phyloP scores from a whole-genome alignment of 768 basidiomycete genomes.

The Melanogaster broomeanus region DNA sequence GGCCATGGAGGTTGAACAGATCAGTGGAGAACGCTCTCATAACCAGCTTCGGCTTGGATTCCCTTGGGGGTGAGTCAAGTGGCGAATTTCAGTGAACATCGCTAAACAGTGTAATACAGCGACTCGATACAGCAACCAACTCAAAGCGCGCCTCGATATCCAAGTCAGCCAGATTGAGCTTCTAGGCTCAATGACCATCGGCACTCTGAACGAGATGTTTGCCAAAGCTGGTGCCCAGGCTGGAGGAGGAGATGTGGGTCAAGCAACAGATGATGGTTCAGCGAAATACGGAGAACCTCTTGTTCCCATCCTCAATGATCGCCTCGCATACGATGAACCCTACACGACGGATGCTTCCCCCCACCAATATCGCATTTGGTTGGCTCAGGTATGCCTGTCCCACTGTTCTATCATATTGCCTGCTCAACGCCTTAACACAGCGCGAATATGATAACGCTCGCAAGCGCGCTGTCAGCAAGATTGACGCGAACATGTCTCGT shows the following conservation, averaged over 20 bases:
- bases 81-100: not conserved
- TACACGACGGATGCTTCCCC: slow-evolving; percentile 31
- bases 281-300: slow-evolving; percentile 29
- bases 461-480: slow-evolving; percentile 28
- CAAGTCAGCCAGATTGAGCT: slow-evolving; percentile 26
- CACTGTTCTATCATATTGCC: not conserved
- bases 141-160: slow-evolving; percentile 27
- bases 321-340: slow-evolving; percentile 32
- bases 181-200: slow-evolving; percentile 26
- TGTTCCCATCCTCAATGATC: slow-evolving; percentile 30
- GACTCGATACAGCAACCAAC: slow-evolving; percentile 32
- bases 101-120: slow-evolving; percentile 10
- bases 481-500: slow-evolving; percentile 33
- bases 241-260: slow-evolving; percentile 1
- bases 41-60: slow-evolving; percentile 27
- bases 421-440: slow-evolving; percentile 6
- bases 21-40: slow-evolving; percentile 31
- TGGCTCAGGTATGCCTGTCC: slow-evolving; percentile 27
- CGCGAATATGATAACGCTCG: slow-evolving; percentile 30
- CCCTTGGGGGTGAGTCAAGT: slow-evolving; percentile 23
- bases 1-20: slow-evolving; percentile 27
- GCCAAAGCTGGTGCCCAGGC: slow-evolving; percentile 15
- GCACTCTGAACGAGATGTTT: slow-evolving; percentile 25
- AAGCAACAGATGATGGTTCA: slow-evolving; percentile 23
- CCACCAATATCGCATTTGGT: slow-evolving; percentile 31